Conservation (phyloP, 371 early-diverging fungal species). For the Mucor circinelloides region DNA sequence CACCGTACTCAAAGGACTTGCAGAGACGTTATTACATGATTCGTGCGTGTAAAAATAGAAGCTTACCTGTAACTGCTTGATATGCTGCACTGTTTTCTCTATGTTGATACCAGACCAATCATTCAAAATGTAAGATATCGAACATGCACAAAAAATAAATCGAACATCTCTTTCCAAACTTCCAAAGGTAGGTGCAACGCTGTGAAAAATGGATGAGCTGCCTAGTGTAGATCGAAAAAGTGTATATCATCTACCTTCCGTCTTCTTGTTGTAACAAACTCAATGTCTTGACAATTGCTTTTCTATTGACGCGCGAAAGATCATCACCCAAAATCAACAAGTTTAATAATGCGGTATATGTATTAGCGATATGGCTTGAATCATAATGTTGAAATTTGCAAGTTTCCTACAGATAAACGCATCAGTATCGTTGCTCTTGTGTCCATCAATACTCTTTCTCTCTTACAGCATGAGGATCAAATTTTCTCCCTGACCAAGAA, state of each 20-base stretch:
- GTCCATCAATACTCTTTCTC: neutral
- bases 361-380: constrained; percentile 84
- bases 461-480: constrained; percentile 52
- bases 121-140: constrained; percentile 77
- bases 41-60: neutral
- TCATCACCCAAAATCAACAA: constrained; percentile 90
- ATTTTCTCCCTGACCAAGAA: constrained; percentile 66
- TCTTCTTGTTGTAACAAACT: constrained; percentile 68
- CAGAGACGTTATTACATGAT: neutral
- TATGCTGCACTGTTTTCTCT: constrained; percentile 64
- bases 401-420: constrained; percentile 16
- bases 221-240: too few relatives aligned
- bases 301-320: constrained; percentile 77
- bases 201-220: constrained; percentile 17
- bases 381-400: constrained; percentile 48
- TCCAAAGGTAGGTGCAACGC: constrained; percentile 68
- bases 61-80: constrained; percentile 64
- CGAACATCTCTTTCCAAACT: constrained; percentile 85
- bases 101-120: constrained; percentile 87
- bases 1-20: constrained; percentile 79
- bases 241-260: constrained; percentile 83
- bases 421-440: neutral
- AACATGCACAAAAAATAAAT: constrained; percentile 90
- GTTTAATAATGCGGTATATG: constrained; percentile 86
- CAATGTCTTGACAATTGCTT: constrained; percentile 64